These are phyloP conservation scores for Phytopythium boreale DNA, from an alignment of 352 stramenopile genomes.

Conservation along the genomic window DNA sequence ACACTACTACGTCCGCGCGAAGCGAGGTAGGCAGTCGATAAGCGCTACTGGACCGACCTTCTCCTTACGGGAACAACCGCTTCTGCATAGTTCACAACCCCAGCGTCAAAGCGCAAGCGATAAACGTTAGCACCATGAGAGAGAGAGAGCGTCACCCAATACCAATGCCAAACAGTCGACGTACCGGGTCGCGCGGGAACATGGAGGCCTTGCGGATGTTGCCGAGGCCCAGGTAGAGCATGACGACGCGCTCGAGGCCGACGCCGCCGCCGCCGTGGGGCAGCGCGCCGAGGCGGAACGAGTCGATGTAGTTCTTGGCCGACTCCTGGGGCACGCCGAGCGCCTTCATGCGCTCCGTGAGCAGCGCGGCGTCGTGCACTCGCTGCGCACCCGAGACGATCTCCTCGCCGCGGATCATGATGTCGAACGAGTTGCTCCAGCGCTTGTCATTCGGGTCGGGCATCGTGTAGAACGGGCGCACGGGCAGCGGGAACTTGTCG, in stretches of 20 bases:
- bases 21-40: not conserved
- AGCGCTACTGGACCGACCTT: not conserved
- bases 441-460: slow-evolving; percentile 93
- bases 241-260: slow-evolving; percentile 98
- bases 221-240: slow-evolving; percentile 98
- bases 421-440: slow-evolving; percentile 98
- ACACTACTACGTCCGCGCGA: not conserved
- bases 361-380: slow-evolving; percentile 96
- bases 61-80: slow-evolving; percentile 64
- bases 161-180: slow-evolving; percentile 9
- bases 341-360: slow-evolving; percentile 89
- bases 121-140: not conserved
- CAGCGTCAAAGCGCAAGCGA: not conserved
- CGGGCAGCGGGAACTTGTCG: slow-evolving; percentile 98
- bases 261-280: slow-evolving; percentile 98
- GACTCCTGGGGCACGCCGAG: slow-evolving; percentile 85
- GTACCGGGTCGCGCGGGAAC: slow-evolving; percentile 96
- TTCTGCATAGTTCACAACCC: slow-evolving; percentile 21
- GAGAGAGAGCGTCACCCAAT: too few relatives aligned
- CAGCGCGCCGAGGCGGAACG: slow-evolving; percentile 98
- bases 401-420: slow-evolving; percentile 99
- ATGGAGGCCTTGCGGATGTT: slow-evolving; percentile 99
- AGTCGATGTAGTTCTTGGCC: slow-evolving; percentile 97
- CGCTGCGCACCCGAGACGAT: slow-evolving; percentile 99
- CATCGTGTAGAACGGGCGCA: slow-evolving; percentile 99